Conservation (phyloP, 2,329 filamentous ascomycete genomes). For the Pyrenophora teres region DNA sequence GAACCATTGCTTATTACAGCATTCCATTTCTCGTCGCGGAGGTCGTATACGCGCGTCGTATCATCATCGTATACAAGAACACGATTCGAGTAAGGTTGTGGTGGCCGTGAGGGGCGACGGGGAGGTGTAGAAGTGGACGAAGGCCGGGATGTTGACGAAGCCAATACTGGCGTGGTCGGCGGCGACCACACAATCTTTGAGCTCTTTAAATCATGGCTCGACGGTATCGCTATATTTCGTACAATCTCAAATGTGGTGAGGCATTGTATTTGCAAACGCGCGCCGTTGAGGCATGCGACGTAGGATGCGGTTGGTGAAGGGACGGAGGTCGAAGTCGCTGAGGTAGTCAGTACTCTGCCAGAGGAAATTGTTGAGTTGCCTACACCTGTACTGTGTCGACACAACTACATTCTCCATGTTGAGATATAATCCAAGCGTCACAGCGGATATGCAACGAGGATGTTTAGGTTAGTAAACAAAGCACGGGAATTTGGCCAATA, state of each 20-base stretch:
- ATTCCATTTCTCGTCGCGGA: constrained; percentile 49
- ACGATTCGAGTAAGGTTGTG: constrained; percentile 37
- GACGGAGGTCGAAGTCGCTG: constrained; percentile 43
- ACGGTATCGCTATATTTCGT: constrained; percentile 42
- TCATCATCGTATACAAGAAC: constrained; percentile 50
- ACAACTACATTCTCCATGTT: constrained; percentile 36
- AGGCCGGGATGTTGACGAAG: constrained; percentile 4
- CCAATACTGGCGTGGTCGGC: constrained; percentile 3
- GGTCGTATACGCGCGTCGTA: constrained; percentile 49
- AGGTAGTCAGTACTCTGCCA: constrained; percentile 5
- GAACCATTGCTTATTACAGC: constrained; percentile 55
- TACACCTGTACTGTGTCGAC: constrained; percentile 43
- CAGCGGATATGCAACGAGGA: constrained; percentile 9
- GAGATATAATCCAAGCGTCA: background rate
- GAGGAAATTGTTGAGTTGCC: background rate
- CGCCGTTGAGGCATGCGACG: constrained; percentile 45
- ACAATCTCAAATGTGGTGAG: constrained; percentile 44
- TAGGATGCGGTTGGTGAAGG: constrained; percentile 47
- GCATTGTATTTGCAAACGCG: constrained; percentile 49
- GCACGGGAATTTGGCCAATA: constrained; percentile 25
- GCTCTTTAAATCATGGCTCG: constrained; percentile 35
- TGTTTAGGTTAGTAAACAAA: constrained; percentile 42
- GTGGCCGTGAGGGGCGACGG: constrained; percentile 19
- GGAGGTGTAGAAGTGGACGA: constrained; percentile 24
- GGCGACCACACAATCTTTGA: constrained; percentile 48